phyloP scores from a whole-genome alignment of 2,329 filamentous ascomycete genomes.

The Colletotrichum cordylinicola region DNA sequence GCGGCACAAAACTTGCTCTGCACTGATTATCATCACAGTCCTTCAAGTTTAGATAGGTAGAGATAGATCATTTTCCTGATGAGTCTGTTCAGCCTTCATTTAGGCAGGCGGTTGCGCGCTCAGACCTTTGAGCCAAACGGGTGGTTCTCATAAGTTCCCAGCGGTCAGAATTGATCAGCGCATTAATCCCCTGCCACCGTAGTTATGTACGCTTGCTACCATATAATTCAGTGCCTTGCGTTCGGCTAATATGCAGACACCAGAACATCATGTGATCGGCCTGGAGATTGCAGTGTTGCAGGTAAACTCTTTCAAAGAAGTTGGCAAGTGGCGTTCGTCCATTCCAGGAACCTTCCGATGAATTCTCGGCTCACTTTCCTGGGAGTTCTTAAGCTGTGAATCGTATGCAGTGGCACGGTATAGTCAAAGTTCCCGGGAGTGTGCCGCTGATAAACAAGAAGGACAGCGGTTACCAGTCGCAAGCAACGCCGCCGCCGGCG shows the following conservation, averaged over 20 bases:
- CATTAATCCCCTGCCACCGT: fast-evolving
- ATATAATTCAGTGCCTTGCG: background rate
- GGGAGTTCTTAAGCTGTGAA: fast-evolving
- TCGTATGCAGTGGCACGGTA: background rate
- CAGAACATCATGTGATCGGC: fast-evolving
- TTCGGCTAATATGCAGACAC: background rate
- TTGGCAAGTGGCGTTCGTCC: fast-evolving
- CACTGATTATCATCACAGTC: background rate
- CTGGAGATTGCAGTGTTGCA: background rate
- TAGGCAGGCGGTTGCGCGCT: fast-evolving
- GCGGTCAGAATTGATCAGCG: background rate
- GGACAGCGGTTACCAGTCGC: too few relatives aligned
- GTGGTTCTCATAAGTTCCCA: background rate
- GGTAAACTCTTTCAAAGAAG: fast-evolving
- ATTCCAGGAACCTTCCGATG: background rate
- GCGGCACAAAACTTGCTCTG: background rate
- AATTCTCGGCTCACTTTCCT: background rate
- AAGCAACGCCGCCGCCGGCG: too few relatives aligned
- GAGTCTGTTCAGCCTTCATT: background rate
- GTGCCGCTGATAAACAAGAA: too few relatives aligned
- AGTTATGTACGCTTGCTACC: fast-evolving
- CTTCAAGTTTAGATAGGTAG: background rate
- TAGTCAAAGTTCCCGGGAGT: too few relatives aligned
- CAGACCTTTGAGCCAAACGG: fast-evolving
- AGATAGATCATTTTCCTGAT: background rate